phyloP scores from a whole-genome alignment of 2,329 filamentous ascomycete species.

The Stemphylium lycopersici region DNA sequence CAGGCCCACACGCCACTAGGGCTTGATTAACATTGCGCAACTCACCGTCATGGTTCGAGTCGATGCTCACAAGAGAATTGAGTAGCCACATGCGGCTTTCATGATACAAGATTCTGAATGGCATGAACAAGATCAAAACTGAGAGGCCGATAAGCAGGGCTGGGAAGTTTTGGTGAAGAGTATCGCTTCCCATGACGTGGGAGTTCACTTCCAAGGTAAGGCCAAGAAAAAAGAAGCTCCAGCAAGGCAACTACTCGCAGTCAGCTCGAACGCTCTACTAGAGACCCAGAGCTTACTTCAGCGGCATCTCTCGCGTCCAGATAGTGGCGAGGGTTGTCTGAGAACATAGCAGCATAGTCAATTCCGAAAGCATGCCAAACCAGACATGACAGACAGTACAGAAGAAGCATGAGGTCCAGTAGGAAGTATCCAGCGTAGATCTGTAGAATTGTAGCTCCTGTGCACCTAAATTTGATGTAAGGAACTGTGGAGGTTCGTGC shows the following conservation, averaged over 20 bases:
- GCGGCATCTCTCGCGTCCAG: background rate
- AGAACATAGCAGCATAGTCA: background rate
- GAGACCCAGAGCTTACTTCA: background rate
- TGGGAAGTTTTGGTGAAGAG: slow-evolving; percentile 82
- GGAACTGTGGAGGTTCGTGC: too few relatives aligned
- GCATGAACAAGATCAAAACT: slow-evolving; percentile 71
- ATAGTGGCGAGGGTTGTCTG: background rate
- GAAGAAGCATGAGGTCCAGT: background rate
- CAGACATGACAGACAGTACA: background rate
- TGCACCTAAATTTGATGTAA: background rate
- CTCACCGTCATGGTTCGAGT: slow-evolving; percentile 32
- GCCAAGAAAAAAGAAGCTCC: background rate
- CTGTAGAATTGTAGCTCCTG: background rate
- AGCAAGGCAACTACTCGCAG: background rate
- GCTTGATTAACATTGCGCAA: background rate
- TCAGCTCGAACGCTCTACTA: background rate
- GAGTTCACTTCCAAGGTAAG: slow-evolving; percentile 64
- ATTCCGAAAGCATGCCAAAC: background rate
- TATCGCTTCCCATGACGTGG: slow-evolving; percentile 64
- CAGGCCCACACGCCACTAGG: slow-evolving; percentile 78
- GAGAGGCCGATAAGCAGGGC: slow-evolving; percentile 76
- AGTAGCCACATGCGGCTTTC: slow-evolving; percentile 80
- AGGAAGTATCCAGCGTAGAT: background rate
- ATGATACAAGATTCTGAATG: slow-evolving; percentile 72
- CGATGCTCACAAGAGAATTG: slow-evolving; percentile 72